phyloP scores from a whole-genome alignment of 441 rosid genomes.

The Brassica hybrid region DNA sequence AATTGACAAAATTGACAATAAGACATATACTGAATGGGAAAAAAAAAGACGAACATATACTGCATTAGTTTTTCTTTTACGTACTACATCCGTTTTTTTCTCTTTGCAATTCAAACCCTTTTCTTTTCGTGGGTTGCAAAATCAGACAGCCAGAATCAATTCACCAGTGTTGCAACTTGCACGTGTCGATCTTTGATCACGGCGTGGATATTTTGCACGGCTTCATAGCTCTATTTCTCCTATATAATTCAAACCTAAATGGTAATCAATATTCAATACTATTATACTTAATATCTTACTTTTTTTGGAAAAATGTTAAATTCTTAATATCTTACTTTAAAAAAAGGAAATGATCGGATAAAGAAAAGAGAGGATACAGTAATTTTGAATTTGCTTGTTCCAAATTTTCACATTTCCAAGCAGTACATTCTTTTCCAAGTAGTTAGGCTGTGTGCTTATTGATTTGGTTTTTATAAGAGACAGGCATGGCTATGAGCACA shows the following conservation, averaged over 20 bases:
- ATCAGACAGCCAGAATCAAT: constrained; percentile 23
- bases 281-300: neutral
- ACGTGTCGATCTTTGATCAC: constrained; percentile 27
- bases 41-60: too few relatives aligned
- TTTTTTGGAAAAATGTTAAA: neutral
- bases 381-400: neutral
- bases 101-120: neutral
- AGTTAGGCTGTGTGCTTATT: too few relatives aligned
- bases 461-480: too few relatives aligned
- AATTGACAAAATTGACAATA: neutral
- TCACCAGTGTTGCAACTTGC: too few relatives aligned
- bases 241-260: constrained; percentile 3
- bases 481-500: too few relatives aligned
- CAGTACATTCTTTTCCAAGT: too few relatives aligned
- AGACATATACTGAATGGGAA: neutral
- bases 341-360: constrained; percentile 4
- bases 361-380: too few relatives aligned
- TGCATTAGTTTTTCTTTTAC: too few relatives aligned
- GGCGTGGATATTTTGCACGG: constrained; percentile 18
- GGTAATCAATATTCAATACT: neutral
- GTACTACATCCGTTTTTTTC: too few relatives aligned
- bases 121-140: constrained; percentile 1
- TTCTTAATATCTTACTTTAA: neutral
- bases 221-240: neutral
- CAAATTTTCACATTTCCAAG: neutral